Percentiles rank a stretch among this genome's conserved stretches.
phyloP scores from a whole-genome alignment of 2,329 filamentous ascomycete genomes.

The Bimuria novae-zelandiae region DNA sequence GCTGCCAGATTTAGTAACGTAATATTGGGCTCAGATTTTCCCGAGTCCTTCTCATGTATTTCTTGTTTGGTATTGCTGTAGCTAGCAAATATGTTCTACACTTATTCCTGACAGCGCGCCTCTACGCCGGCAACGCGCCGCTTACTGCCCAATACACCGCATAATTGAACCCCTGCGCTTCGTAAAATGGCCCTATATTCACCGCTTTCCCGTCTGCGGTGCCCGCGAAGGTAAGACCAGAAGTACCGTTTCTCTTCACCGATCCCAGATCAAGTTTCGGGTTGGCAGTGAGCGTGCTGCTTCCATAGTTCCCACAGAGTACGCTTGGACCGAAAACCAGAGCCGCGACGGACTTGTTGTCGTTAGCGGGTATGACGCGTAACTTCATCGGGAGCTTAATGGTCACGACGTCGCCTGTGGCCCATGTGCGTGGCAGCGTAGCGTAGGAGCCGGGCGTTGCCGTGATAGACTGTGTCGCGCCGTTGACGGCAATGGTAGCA shows the following conservation, averaged over 20 bases:
- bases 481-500: slow-evolving; percentile 52
- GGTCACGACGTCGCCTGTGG: slow-evolving; percentile 49
- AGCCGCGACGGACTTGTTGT: slow-evolving; percentile 51
- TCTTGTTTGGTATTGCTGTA: too few species aligned
- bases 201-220: slow-evolving; percentile 23
- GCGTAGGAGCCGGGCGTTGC: slow-evolving; percentile 49
- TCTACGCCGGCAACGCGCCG: slow-evolving; percentile 11
- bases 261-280: slow-evolving; percentile 24
- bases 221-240: slow-evolving; percentile 22
- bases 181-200: slow-evolving; percentile 27
- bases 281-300: slow-evolving; percentile 9
- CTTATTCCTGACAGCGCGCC: too few species aligned
- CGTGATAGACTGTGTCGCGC: slow-evolving; percentile 29
- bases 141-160: slow-evolving; percentile 29
- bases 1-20: too few species aligned
- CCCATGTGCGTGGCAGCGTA: slow-evolving; percentile 50
- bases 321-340: slow-evolving; percentile 55
- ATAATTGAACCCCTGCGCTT: slow-evolving; percentile 34
- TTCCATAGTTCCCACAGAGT: slow-evolving; percentile 54
- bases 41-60: too few species aligned
- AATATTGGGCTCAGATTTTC: too few species aligned
- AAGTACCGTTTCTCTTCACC: slow-evolving; percentile 15
- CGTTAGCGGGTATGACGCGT: slow-evolving; percentile 53
- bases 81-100: too few species aligned
- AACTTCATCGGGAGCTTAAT: slow-evolving; percentile 55